These are phyloP conservation scores for Wilcoxina mikolae DNA, from an alignment of 495 filamentous ascomycete genomes.

Conservation along the genomic window DNA sequence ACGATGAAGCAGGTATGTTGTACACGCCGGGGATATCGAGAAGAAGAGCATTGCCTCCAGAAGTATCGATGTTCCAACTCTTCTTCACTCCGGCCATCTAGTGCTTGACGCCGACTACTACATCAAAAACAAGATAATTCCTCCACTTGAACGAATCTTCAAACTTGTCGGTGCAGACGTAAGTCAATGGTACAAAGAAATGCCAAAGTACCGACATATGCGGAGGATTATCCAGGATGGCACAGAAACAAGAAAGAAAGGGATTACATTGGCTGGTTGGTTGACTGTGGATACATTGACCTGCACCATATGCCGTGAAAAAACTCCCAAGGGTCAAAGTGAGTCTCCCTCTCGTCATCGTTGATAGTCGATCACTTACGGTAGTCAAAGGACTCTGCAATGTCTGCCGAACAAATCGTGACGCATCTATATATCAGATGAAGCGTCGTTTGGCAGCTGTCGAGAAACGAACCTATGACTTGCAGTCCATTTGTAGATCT, in stretches of 20 bases:
- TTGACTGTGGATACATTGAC: neutral
- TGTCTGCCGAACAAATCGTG: constrained; percentile 42
- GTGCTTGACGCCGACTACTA: constrained; percentile 95
- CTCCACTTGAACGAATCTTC: constrained; percentile 90
- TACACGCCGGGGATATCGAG: constrained; percentile 74
- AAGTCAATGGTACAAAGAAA: constrained; percentile 83
- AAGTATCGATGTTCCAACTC: constrained; percentile 69
- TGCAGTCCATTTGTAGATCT: constrained; percentile 66
- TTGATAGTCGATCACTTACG: neutral
- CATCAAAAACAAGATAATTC: constrained; percentile 87
- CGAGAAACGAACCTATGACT: constrained; percentile 48
- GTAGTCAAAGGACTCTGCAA: constrained; percentile 43
- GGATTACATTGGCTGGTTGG: neutral
- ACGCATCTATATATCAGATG: constrained; percentile 47
- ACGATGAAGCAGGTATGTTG: constrained; percentile 46
- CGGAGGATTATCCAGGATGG: constrained; percentile 34
- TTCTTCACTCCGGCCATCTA: constrained; percentile 60
- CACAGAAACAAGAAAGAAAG: neutral
- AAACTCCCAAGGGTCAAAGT: constrained; percentile 40
- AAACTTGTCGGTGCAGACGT: constrained; percentile 92
- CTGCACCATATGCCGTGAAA: neutral
- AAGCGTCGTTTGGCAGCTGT: constrained; percentile 43
- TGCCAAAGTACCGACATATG: constrained; percentile 76
- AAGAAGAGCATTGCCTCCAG: constrained; percentile 66
- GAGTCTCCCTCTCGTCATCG: constrained; percentile 12